Evolutionary conservation across 2,329 filamentous ascomycete species (phyloP), one percentile per base, ranked within the genome.

Genomic region (Ophiostoma montium): DNA sequence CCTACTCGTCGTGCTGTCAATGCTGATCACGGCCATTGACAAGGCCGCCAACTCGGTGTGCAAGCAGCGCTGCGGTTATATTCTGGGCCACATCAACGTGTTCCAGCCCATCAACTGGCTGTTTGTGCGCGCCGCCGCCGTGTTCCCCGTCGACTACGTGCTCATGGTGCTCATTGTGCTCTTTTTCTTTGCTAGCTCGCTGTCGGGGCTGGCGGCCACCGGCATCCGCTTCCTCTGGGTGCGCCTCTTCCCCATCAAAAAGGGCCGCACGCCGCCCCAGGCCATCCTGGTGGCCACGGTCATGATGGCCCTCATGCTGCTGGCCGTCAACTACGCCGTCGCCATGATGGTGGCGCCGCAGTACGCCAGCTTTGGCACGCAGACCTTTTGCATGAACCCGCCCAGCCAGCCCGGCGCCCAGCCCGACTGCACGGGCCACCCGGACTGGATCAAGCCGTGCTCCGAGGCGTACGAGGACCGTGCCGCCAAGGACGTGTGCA

Each of bases 141-240:
- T 84, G 2, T 96, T 95, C 68, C 92, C 92, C 0, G 72, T 94
- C 54, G 92, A 98, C 69, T 96, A 96, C 62, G 69, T 92, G 31
- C 73, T 98, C 47, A 94, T 95, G 73, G 78, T 86, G 1, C 68
- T 95, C 1, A 68, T 98, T 9, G 78, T 94, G 0, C 69, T 96
- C 1, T 78, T 95, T 57, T 81, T 98, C 63, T 96, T 98, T 68
- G 81, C 77, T 66, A 84, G 86, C 59, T 89, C 88, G 10, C 82
- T 98, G 47, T 78, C 87, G 1, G 92, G 92, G 15, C 80, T 96
- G 48, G 85, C 88, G 3, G 77, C 80, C 1, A 77, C 95, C 51
- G 92, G 92, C 42, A 95, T 98, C 59, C 85, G 92, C 56, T 95
- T 98, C 72, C 76, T 98, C 47, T 98, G 92, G 92, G 74, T 98